Conservation (phyloP, 140 eudicot species). For the Senecio squalidus region DNA sequence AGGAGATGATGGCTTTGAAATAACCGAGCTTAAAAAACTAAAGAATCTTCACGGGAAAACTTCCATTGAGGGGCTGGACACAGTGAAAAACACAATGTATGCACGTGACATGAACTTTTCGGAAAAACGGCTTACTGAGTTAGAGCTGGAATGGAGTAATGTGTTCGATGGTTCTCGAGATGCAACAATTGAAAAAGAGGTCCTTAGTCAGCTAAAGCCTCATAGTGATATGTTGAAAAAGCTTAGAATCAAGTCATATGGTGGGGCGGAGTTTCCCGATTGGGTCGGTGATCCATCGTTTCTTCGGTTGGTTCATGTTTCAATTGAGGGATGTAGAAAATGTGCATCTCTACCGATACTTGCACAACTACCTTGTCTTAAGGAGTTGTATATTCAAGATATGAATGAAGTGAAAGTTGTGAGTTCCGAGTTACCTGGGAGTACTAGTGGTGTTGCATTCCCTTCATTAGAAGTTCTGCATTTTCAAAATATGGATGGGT, state of each 20-base stretch:
- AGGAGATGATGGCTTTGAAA: background rate
- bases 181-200: background rate
- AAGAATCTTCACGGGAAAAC: background rate
- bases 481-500: background rate
- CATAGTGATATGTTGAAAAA: background rate
- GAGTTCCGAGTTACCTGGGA: background rate
- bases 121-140: background rate
- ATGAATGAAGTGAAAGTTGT: background rate
- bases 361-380: background rate
- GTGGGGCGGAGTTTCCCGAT: background rate
- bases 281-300: background rate
- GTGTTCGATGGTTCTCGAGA: background rate
- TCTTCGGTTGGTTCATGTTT: background rate
- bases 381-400: background rate
- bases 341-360: background rate
- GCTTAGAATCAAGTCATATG: background rate
- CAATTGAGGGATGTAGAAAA: background rate
- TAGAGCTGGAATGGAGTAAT: background rate
- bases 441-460: background rate
- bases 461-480: background rate
- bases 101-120: background rate
- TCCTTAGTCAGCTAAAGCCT: background rate
- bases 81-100: background rate
- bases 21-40: background rate
- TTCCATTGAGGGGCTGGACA: background rate